These are phyloP conservation scores for Metschnikowia cubensis DNA, from an alignment of 805 yeast species.

Conservation along the genomic window DNA sequence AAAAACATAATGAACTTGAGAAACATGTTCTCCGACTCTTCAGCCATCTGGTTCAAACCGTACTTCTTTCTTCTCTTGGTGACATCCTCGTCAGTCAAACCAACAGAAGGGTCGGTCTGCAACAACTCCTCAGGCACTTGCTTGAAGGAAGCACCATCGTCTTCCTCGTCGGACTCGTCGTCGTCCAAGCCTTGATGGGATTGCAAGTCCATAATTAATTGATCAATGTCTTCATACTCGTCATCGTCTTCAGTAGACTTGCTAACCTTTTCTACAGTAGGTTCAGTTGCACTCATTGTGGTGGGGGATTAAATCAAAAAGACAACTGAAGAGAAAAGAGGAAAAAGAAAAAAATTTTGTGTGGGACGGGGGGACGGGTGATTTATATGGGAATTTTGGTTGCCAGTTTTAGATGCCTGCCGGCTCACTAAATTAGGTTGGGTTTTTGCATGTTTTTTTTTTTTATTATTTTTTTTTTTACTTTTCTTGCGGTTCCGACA, in stretches of 20 bases:
- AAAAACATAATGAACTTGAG: conserved; percentile 82
- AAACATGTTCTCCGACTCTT: conserved; percentile 75
- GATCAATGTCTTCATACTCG: conserved; percentile 55
- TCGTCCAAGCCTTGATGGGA: conserved; percentile 48
- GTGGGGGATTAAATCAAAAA: conserved; percentile 7
- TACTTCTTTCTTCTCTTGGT: conserved; percentile 80
- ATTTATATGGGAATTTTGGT: conserved; percentile 15
- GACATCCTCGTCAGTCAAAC: conserved; percentile 78
- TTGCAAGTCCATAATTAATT: conserved; percentile 74
- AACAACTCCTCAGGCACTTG: conserved; percentile 83
- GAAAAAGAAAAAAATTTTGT: conserved; percentile 3
- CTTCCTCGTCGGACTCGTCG: conserved; percentile 27
- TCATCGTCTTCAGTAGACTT: conserved; percentile 48
- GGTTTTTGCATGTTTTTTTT: conserved; percentile 5
- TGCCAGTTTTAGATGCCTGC: conserved; percentile 6
- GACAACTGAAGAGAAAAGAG: conserved; percentile 15
- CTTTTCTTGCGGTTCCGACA: conserved; percentile 6
- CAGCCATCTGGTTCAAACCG: conserved; percentile 88
- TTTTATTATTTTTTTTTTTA: conserved; percentile 4
- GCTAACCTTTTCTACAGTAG: conserved; percentile 51
- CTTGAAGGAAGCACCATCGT: conserved; percentile 41
- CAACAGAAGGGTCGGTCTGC: conserved; percentile 74
- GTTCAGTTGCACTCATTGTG: conserved; percentile 41
- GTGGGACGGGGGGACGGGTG: conserved; percentile 10
- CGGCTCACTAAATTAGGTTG: conserved; percentile 5